A percentile compares a stretch with the other conserved stretches of the same genome.
Conservation (phyloP, 108 stramenopile species). For the Fragilaria crotonensis region DNA sequence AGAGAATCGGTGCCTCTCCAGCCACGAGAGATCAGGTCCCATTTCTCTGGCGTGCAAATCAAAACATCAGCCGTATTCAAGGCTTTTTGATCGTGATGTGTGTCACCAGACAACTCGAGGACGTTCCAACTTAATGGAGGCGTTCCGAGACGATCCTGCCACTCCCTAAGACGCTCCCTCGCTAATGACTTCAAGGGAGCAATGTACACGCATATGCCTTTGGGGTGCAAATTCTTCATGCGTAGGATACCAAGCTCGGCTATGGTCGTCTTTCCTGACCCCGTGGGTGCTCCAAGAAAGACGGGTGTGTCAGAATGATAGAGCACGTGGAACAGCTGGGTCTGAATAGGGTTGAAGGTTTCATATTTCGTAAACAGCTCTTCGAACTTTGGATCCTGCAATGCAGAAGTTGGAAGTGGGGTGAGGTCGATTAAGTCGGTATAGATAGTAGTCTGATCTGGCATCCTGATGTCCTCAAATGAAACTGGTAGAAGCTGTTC, state of each 20-base stretch:
- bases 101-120: slow-evolving; percentile 96
- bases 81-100: slow-evolving; percentile 79
- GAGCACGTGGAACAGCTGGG: slow-evolving; percentile 85
- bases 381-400: slow-evolving; percentile 80
- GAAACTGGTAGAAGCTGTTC: slow-evolving; percentile 81
- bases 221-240: slow-evolving; percentile 68
- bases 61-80: slow-evolving; percentile 90
- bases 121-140: slow-evolving; percentile 82
- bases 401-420: slow-evolving; percentile 86
- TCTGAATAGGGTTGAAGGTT: slow-evolving; percentile 97
- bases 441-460: slow-evolving; percentile 57
- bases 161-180: slow-evolving; percentile 94
- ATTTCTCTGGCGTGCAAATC: slow-evolving; percentile 99
- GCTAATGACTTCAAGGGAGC: slow-evolving; percentile 98
- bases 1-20: slow-evolving; percentile 68
- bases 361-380: slow-evolving; percentile 78
- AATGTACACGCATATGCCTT: slow-evolving; percentile 93
- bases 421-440: slow-evolving; percentile 88
- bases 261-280: slow-evolving; percentile 86
- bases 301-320: slow-evolving; percentile 89
- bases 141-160: slow-evolving; percentile 75
- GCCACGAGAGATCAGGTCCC: slow-evolving; percentile 93
- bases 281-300: slow-evolving; percentile 96
- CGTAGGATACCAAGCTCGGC: slow-evolving; percentile 77
- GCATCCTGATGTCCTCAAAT: slow-evolving; percentile 70